phyloP scores from a whole-genome alignment of 352 stramenopile species.

The Thraustochytrium striatum region DNA sequence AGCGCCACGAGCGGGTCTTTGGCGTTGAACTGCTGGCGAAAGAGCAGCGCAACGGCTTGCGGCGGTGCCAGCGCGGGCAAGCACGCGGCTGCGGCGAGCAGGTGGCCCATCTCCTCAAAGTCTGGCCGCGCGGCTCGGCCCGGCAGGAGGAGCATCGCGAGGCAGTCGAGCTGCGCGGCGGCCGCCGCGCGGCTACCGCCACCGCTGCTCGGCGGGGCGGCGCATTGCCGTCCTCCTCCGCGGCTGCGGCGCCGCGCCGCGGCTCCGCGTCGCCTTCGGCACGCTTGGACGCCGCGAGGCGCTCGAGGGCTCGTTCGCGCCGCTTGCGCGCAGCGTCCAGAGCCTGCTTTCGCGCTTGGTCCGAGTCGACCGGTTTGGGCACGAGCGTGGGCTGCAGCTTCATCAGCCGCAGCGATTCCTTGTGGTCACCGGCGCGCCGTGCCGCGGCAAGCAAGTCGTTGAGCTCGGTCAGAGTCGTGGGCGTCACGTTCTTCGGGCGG shows the following conservation, averaged over 20 bases:
- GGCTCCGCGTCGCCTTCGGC: background rate
- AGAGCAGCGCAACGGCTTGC: background rate
- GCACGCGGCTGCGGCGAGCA: background rate
- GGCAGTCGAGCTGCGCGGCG: background rate
- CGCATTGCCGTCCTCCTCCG: too few species aligned
- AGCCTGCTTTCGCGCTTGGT: background rate
- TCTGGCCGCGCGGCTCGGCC: background rate
- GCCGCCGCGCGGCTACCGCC: background rate
- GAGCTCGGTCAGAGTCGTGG: constrained; percentile 2
- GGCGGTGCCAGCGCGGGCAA: background rate
- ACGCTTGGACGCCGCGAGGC: constrained; percentile 1
- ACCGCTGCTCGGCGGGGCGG: background rate
- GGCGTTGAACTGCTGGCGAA: background rate
- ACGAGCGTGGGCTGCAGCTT: constrained; percentile 19
- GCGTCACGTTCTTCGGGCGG: background rate
- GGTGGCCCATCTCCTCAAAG: background rate
- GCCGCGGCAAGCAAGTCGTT: constrained; percentile 14
- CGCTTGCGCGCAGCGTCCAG: background rate
- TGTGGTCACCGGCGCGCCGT: constrained; percentile 34
- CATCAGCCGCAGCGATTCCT: constrained; percentile 41
- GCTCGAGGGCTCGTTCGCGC: constrained; percentile 15
- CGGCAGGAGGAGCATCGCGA: background rate
- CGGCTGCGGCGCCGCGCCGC: background rate
- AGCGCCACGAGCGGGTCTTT: background rate
- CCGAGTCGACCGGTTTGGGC: constrained; percentile 32